A percentile compares a stretch with the other conserved stretches of the same genome.
Evolutionary conservation across 345 rosid genomes (phyloP).

Genomic region (Combretum micranthum): DNA sequence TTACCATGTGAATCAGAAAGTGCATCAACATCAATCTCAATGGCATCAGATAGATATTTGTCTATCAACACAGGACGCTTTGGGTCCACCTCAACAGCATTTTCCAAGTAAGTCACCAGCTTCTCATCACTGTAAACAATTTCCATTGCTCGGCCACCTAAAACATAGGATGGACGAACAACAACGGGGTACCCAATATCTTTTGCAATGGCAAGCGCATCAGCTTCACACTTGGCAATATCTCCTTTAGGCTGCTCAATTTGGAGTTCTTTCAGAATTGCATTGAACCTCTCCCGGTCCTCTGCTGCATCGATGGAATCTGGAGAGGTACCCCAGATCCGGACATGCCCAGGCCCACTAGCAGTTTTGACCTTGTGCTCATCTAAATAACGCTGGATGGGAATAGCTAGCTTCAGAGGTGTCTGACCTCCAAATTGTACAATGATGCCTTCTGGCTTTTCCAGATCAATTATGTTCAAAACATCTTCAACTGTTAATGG

Average conservation of each 20-base stretch:
- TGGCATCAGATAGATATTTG: constrained; percentile 80
- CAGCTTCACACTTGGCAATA: constrained; percentile 84
- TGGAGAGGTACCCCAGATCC: constrained; percentile 95
- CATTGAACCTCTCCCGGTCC: constrained; percentile 88
- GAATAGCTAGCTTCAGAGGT: constrained; percentile 82
- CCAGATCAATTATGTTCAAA: constrained; percentile 74
- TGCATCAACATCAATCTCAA: constrained; percentile 84
- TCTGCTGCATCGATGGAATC: constrained; percentile 98
- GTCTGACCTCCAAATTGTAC: constrained; percentile 99
- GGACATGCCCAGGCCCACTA: constrained; percentile 66
- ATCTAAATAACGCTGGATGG: constrained; percentile 76
- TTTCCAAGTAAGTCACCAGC: constrained; percentile 73
- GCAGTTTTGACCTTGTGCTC: constrained; percentile 54
- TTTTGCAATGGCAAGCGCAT: constrained; percentile 76
- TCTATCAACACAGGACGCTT: constrained; percentile 87
- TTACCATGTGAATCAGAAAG: constrained; percentile 77
- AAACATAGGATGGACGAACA: constrained; percentile 91
- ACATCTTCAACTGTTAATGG: constrained; percentile 91
- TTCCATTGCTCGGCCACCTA: constrained; percentile 98
- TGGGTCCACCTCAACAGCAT: constrained; percentile 92
- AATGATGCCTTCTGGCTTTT: constrained; percentile 92
- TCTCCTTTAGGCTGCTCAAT: constrained; percentile 97
- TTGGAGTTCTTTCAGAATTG: constrained; percentile 64
- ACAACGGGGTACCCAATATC: constrained; percentile 91
- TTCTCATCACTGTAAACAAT: constrained; percentile 74